Evolutionary conservation across 345 rosid genomes (phyloP).

Genomic region (Gossypium raimondii): DNA sequence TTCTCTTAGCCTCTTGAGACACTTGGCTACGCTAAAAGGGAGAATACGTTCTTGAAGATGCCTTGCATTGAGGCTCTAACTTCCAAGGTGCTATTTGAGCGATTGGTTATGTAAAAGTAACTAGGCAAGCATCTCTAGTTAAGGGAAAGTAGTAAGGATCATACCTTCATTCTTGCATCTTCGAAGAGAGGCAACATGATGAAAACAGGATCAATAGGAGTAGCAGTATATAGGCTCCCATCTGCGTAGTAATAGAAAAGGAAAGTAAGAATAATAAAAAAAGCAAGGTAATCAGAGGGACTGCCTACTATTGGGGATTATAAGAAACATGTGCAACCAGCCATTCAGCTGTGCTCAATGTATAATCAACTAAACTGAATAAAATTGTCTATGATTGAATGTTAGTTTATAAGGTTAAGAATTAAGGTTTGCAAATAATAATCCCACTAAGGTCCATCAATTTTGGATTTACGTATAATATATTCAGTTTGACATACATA

Average conservation of each 20-base stretch:
- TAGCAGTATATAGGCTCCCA: slow-evolving; percentile 72
- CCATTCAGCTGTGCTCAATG: background rate
- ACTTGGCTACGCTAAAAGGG: background rate
- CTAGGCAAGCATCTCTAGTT: background rate
- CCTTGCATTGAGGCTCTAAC: background rate
- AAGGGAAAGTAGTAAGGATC: background rate
- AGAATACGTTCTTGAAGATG: background rate
- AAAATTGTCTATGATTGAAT: background rate
- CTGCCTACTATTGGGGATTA: background rate
- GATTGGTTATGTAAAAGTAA: background rate
- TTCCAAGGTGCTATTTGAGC: background rate
- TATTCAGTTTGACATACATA: background rate
- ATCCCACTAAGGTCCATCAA: background rate
- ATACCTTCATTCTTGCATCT: slow-evolving; percentile 89
- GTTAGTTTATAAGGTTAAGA: background rate
- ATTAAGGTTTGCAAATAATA: background rate
- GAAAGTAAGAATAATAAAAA: background rate
- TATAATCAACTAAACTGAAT: background rate
- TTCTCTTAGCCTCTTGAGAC: background rate
- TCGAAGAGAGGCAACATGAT: slow-evolving; percentile 72
- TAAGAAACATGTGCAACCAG: background rate
- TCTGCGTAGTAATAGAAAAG: slow-evolving; percentile 33
- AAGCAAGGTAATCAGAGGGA: background rate
- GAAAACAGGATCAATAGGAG: slow-evolving; percentile 85
- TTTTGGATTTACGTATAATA: background rate